Conservation (phyloP, 495 filamentous ascomycete species). For the Physcia stellaris region DNA sequence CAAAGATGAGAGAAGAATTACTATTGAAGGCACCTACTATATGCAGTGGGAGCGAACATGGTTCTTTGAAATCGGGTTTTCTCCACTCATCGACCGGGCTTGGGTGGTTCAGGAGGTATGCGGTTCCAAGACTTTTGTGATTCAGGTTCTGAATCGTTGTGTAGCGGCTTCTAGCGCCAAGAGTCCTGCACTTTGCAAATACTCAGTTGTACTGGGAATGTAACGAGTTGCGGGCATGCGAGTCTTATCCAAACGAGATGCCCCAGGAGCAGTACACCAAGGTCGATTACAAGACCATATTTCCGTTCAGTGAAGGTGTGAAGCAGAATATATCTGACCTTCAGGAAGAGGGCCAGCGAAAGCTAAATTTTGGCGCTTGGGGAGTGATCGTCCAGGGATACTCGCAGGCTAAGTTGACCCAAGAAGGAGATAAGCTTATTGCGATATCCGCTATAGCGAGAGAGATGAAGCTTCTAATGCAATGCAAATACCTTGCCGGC, state of each 20-base stretch:
- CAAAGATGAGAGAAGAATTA: background rate
- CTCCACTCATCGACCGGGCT: background rate
- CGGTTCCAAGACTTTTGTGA: background rate
- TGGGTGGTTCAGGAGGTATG: conserved; percentile 1
- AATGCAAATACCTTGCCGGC: conserved; percentile 2
- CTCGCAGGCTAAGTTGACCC: background rate
- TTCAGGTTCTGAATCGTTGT: background rate
- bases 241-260: conserved; percentile 2
- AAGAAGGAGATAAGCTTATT: conserved; percentile 3
- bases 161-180: conserved; percentile 3
- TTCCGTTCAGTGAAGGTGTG: background rate
- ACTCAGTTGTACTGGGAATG: conserved; percentile 11
- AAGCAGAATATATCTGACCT: background rate
- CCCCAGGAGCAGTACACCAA: background rate
- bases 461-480: conserved; percentile 1
- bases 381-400: background rate
- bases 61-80: background rate
- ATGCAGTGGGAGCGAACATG: background rate
- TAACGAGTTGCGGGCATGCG: conserved; percentile 4
- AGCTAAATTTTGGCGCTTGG: background rate
- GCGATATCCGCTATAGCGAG: conserved; percentile 3
- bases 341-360: background rate
- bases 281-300: background rate
- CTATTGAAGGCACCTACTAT: background rate
- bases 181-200: conserved; percentile 6